Evolutionary conservation across 257 asterid species (phyloP).

Genomic region (Nicotiana tomentosiformis): DNA sequence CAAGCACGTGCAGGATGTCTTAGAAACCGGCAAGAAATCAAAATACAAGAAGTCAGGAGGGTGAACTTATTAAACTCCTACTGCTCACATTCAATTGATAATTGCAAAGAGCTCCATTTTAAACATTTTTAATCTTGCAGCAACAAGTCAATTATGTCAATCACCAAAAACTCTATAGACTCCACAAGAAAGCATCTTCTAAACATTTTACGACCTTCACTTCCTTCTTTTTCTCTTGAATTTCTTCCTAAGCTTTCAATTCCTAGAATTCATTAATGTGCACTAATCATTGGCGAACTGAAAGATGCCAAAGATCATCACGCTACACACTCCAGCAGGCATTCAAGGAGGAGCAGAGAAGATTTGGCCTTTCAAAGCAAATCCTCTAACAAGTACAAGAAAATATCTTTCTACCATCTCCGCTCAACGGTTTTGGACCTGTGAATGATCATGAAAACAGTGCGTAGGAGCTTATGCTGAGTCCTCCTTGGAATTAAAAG

Average conservation of each 20-base stretch:
- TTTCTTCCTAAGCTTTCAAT: neutral
- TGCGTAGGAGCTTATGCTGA: neutral
- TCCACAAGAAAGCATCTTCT: neutral
- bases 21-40: neutral
- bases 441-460: neutral
- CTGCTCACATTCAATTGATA: neutral
- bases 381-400: neutral
- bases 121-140: neutral
- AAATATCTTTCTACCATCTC: neutral
- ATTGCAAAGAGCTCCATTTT: neutral
- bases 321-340: neutral
- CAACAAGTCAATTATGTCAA: neutral
- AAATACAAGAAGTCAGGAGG: neutral
- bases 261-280: neutral
- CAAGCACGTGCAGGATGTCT: neutral
- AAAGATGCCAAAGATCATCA: neutral
- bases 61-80: neutral
- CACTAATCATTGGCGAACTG: neutral
- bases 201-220: neutral
- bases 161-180: neutral
- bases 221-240: slow-evolving; percentile 1
- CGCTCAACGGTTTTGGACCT: neutral
- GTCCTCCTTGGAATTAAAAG: neutral
- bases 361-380: neutral
- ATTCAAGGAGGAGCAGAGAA: neutral